phyloP scores from a whole-genome alignment of 148 eudicot species.

The Vaccinium vitisidaea region DNA sequence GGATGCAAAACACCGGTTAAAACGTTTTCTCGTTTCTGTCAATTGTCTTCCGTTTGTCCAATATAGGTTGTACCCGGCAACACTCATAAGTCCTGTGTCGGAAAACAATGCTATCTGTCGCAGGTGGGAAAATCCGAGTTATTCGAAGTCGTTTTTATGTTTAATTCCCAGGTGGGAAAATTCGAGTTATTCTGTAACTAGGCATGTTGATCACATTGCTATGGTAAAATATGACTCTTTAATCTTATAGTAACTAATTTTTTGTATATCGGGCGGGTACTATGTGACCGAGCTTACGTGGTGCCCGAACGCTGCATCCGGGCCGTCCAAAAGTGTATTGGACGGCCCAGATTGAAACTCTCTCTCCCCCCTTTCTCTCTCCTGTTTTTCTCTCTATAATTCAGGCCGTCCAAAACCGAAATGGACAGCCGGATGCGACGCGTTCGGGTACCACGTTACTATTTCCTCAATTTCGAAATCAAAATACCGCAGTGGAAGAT shows the following conservation, averaged over 20 bases:
- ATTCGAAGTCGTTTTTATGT: neutral
- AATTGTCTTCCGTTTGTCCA: neutral
- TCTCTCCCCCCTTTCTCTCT: too few species aligned
- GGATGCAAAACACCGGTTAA: slow-evolving; percentile 94
- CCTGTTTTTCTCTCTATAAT: too few species aligned
- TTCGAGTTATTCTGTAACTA: slow-evolving; percentile 16
- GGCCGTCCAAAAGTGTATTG: too few species aligned
- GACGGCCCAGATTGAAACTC: too few species aligned
- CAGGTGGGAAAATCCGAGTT: neutral
- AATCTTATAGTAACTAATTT: neutral
- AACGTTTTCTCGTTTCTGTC: neutral
- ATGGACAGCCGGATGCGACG: too few species aligned
- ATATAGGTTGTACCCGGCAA: neutral
- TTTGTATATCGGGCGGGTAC: too few species aligned
- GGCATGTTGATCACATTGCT: neutral
- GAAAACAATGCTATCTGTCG: neutral
- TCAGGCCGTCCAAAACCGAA: too few species aligned
- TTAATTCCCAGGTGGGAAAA: neutral
- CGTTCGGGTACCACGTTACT: too few species aligned
- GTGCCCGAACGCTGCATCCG: too few species aligned
- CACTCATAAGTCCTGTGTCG: neutral
- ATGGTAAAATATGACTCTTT: slow-evolving; percentile 9
- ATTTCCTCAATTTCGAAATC: too few species aligned
- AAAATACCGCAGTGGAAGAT: too few species aligned
- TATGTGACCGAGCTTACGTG: too few species aligned